Percentiles rank a stretch among this genome's conserved stretches.
phyloP scores from a whole-genome alignment of 2,329 filamentous ascomycete genomes.

The Mycosphaerella arachidis region DNA sequence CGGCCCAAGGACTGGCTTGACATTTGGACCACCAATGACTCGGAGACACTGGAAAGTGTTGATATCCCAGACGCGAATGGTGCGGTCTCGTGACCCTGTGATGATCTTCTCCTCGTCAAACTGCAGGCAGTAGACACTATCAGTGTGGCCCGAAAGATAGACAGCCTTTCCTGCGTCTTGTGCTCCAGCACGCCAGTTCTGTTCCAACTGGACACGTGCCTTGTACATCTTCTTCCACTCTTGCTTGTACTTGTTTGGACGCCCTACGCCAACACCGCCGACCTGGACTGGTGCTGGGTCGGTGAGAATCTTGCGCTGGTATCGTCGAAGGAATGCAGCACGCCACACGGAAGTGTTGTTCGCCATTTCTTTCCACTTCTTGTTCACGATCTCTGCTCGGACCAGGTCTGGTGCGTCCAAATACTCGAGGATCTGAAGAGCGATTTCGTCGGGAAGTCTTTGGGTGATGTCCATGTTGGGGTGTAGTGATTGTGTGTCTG shows the following conservation, averaged over 20 bases:
- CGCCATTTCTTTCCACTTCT: constrained; percentile 52
- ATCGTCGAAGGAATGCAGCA: constrained; percentile 55
- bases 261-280: constrained; percentile 51
- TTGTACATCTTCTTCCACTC: constrained; percentile 85
- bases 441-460: constrained; percentile 55
- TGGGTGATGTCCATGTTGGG: constrained; percentile 33
- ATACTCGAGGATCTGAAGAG: constrained; percentile 55
- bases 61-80: constrained; percentile 94
- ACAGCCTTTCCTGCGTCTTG: constrained; percentile 69
- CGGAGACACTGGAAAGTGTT: constrained; percentile 79
- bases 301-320: constrained; percentile 44
- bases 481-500: constrained; percentile 3
- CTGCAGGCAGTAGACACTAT: constrained; percentile 96
- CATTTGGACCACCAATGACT: constrained; percentile 74
- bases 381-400: constrained; percentile 53
- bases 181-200: constrained; percentile 65
- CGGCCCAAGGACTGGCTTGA: constrained; percentile 47
- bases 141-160: constrained; percentile 87
- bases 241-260: constrained; percentile 51
- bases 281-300: constrained; percentile 44
- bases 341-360: constrained; percentile 59
- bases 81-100: constrained; percentile 90
- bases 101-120: constrained; percentile 98
- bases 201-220: constrained; percentile 69
- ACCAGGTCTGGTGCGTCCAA: constrained; percentile 56